Base-by-base conservation (phyloP, 441 rosid species). In the Breynia disticha region DNA sequence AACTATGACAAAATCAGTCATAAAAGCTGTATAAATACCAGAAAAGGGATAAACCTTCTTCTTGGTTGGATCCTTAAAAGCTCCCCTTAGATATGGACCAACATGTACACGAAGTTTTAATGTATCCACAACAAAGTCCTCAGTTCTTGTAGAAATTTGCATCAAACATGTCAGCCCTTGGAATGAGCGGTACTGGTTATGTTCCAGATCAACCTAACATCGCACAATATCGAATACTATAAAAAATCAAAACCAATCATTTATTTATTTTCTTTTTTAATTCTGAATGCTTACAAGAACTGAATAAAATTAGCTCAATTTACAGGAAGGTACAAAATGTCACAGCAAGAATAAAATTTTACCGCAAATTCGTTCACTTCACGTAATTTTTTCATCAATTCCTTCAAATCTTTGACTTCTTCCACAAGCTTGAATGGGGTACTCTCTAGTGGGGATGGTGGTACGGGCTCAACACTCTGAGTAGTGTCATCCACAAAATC, bases 161-260 rank as follows among this genome's bases (percentile, higher is more conserved):
- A 91, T 91, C 77, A 88, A 73, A 73, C 98, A 91, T 43, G 97
- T 88, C 74, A 88, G 61, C 54, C 98, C 97, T 88, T 84, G 98
- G 64, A 88, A 91, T 48, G 95, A 87, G 52, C 95, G 86, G 76
- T 88, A 91, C 44, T 88, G 97, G 69, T 91, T 91, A 69, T 91
- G 97, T 68, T 91, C 98, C 80, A 91, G 65, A 76, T 91, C 97
- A 68, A 88, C 98, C 98, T 90, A 63, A 73, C 46, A 18, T 17
- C 9, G 14, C 19, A 55, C 32, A 18, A 20, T 18, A n/a, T 28
- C 44, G 42, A 35, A 18, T 11, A 20, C 19, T 38, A 59, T 51
- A 53, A 42, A 42, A 18, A 41, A 50, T 14, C 22, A 48, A 43
- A 19, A 46, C 20, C 57, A 21, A 41, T 51, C 38, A 50, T 41